Base-by-base conservation (phyloP, 768 basidiomycete species). In the Steccherinum ochraceum region DNA sequence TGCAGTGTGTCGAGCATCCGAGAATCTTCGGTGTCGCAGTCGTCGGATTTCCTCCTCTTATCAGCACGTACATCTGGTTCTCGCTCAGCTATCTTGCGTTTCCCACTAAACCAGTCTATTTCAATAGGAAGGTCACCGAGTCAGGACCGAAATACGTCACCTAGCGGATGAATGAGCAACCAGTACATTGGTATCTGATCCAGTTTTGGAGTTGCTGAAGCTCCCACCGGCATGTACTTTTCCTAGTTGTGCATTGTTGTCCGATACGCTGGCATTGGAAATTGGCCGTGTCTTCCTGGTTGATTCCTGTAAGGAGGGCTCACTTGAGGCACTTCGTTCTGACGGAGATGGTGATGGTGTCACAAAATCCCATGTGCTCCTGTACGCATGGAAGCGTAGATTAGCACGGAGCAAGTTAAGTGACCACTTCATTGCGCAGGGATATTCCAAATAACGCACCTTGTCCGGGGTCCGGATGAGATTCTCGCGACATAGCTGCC, bases 401-500 rank as follows among this genome's bases (percentile, higher is more conserved):
- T n/a, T n/a, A n/a, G n/a, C n/a, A n/a, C n/a, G n/a, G n/a, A n/a
- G n/a, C n/a, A n/a, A n/a, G n/a, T n/a, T n/a, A n/a, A n/a, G n/a
- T n/a, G n/a, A n/a, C n/a, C n/a, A n/a, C n/a, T n/a, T n/a, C n/a
- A n/a, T n/a, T n/a, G n/a, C n/a, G n/a, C n/a, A n/a, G n/a, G n/a
- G n/a, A n/a, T n/a, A n/a, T n/a, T 35, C 30, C 7, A 16, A 35
- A 35, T 7, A 16, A 16, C 30, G 7, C 30, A 35, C 30, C 30
- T 35, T 35, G 30, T 35, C 16, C 30, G 30, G 7, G 16, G 7
- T 35, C 7, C 30, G 16, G 30, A 35, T 35, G 30, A 12, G 26
- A 48, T 42, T 7, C 51, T 3, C 3, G 51, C 18, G 35, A 52
- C 30, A 39, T 40, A 52, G 18, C 47, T 39, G 24, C 48, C 51